Percentiles rank a stretch among this genome's conserved stretches.
These are phyloP conservation scores for Ophiostoma sp. DNA, from an alignment of 2,329 filamentous ascomycete genomes.

Conservation along the genomic window DNA sequence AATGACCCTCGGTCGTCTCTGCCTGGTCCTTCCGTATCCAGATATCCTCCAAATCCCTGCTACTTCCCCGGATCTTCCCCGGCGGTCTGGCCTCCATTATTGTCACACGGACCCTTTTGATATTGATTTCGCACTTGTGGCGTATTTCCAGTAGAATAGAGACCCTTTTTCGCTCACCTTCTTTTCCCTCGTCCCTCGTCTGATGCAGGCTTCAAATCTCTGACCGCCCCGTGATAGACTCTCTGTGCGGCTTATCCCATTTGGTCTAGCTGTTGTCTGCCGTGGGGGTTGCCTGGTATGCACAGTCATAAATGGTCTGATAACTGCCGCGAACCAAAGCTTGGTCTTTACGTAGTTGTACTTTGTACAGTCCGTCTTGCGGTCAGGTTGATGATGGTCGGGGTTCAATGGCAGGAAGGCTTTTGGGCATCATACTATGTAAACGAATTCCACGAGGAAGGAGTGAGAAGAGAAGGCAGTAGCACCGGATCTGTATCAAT, in stretches of 20 bases:
- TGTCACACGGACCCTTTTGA: constrained; percentile 8
- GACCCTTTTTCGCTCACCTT: constrained; percentile 7
- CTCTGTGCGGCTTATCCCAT: constrained; percentile 3
- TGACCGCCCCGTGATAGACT: constrained; percentile 13
- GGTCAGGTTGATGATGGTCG: not conserved
- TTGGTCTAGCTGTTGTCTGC: not conserved
- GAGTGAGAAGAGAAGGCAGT: not conserved
- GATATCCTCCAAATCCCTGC: not conserved
- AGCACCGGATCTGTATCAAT: not conserved
- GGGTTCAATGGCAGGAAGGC: not conserved
- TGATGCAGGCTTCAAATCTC: not conserved
- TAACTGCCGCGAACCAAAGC: constrained; percentile 3
- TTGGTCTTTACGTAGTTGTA: not conserved
- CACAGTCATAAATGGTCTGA: constrained; percentile 1
- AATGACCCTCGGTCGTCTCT: not conserved
- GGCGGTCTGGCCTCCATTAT: constrained; percentile 2
- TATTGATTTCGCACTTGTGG: not conserved
- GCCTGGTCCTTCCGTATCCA: not conserved
- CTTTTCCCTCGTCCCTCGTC: not conserved
- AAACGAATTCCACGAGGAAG: not conserved
- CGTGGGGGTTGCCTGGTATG: not conserved
- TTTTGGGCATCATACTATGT: too few relatives aligned
- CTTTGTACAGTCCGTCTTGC: not conserved
- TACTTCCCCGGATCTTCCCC: constrained; percentile 7
- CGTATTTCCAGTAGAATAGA: not conserved